A percentile compares a stretch with the other conserved stretches of the same genome.
Evolutionary conservation across 495 filamentous ascomycete species (phyloP).

Genomic region (Lasiosphaeriaceae sp.): DNA sequence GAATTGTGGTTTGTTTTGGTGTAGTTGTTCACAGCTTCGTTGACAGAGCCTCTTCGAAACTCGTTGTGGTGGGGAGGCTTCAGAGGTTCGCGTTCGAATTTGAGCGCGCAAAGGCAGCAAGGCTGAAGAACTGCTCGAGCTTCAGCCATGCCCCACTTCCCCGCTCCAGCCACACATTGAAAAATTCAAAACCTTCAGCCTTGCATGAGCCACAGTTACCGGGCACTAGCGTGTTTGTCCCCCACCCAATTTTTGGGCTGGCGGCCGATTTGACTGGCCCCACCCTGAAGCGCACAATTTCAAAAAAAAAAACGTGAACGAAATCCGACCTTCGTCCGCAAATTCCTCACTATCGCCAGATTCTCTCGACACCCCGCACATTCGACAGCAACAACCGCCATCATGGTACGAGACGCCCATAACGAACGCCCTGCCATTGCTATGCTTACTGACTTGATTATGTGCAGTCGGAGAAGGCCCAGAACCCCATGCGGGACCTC

Average conservation of each 20-base stretch:
- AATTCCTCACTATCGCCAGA: constrained; percentile 13
- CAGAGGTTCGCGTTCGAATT: constrained; percentile 13
- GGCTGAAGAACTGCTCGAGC: constrained; percentile 23
- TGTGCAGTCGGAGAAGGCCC: constrained; percentile 63
- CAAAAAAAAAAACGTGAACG: constrained; percentile 24
- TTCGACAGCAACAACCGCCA: constrained; percentile 24
- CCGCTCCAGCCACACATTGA: constrained; percentile 15
- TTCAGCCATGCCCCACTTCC: constrained; percentile 10
- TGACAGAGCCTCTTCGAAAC: constrained; percentile 11
- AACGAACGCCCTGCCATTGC: not conserved
- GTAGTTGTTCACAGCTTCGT: constrained; percentile 24
- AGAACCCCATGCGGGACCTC: constrained; percentile 99
- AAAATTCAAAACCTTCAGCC: not conserved
- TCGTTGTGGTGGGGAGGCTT: constrained; percentile 11
- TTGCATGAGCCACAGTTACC: not conserved
- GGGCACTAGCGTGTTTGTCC: constrained; percentile 14
- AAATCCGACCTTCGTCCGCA: constrained; percentile 24
- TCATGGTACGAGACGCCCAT: constrained; percentile 23
- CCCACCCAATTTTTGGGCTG: constrained; percentile 15
- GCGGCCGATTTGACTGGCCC: constrained; percentile 4
- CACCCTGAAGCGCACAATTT: constrained; percentile 26
- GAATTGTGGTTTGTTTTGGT: constrained; percentile 56
- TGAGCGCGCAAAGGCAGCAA: too few relatives aligned
- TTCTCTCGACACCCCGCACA: constrained; percentile 15
- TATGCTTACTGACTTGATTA: constrained; percentile 28